A percentile compares a stretch with the other conserved stretches of the same genome.
These are phyloP conservation scores for Fusarium sp. DNA, from an alignment of 2,329 filamentous ascomycete species.

Conservation along the genomic window DNA sequence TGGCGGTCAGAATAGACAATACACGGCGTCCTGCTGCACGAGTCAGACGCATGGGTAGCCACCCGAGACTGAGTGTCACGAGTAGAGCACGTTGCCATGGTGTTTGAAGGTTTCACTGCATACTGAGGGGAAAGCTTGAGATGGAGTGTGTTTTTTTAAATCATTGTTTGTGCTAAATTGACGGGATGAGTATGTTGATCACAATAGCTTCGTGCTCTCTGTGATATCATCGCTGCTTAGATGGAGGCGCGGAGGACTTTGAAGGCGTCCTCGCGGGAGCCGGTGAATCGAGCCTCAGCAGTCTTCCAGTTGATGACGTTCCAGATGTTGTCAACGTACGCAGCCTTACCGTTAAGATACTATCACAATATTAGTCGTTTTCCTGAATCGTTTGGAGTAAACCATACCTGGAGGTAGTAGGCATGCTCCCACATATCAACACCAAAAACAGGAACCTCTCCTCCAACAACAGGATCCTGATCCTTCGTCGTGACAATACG, in stretches of 20 bases:
- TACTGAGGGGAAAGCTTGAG: background rate
- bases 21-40: slow-evolving; percentile 20
- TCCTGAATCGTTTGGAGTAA: background rate
- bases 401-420: slow-evolving; percentile 80
- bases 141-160: background rate
- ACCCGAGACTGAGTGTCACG: slow-evolving; percentile 37
- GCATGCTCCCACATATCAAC: slow-evolving; percentile 96
- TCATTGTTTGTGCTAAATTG: background rate
- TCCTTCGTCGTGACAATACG: slow-evolving; percentile 84
- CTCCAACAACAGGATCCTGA: slow-evolving; percentile 76
- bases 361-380: slow-evolving; percentile 46
- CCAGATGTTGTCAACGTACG: slow-evolving; percentile 81
- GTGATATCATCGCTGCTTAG: slow-evolving; percentile 28
- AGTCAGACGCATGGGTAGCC: slow-evolving; percentile 20
- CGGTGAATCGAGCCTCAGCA: slow-evolving; percentile 68
- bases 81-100: slow-evolving; percentile 27
- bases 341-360: slow-evolving; percentile 79
- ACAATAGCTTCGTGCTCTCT: background rate
- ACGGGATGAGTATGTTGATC: background rate
- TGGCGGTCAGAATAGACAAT: slow-evolving; percentile 17
- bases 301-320: slow-evolving; percentile 81
- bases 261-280: slow-evolving; percentile 56
- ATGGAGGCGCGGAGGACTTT: slow-evolving; percentile 54
- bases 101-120: background rate
- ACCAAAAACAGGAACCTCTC: slow-evolving; percentile 75